Base-by-base conservation (phyloP, 2,329 filamentous ascomycete species). In the Didymella segeticola region DNA sequence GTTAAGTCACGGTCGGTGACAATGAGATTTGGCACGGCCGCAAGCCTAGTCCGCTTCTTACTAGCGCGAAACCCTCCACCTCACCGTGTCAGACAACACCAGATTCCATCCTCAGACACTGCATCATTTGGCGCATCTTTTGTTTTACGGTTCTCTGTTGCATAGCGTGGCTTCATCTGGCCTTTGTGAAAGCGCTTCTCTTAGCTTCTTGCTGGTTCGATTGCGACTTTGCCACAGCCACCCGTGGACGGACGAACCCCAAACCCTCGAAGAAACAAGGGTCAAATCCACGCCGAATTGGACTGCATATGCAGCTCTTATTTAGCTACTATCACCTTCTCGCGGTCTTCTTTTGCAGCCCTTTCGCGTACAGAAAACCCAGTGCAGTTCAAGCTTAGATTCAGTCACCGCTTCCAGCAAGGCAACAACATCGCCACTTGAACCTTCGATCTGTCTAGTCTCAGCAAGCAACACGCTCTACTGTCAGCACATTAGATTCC, bases 91-190 rank as follows among this genome's bases (percentile, higher is more conserved):
- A 47, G 37, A 47, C 36, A 46, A 14, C 20, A 9, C 34, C 23
- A 50, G 27, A 22, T 15, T 29, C 31, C 25, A 19, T 46, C 25
- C 23, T 25, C 43, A 14, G 27, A 14, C 34, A 30, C 46, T 46
- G 41, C 53, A 48, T 55, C 45, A 8, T 29, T 38, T 42, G 23
- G 26, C 33, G 20, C 45, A 26, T 58, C 26, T 42, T 27, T 56
- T 29, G 39, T 58, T 38, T 49, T 22, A 58, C 43, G n/a, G 42
- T 58, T 33, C 23, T n/a, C 26, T 55, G 53, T 57, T 69, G 68
- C 66, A 72, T 71, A 70, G 69, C 68, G 66, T 61, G 48, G 59
- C 56, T 64, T 69, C 58, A 60, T 59, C 48, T 55, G 56, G 49
- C 43, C 58, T 63, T 58, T 53, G 57, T 57, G 41, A 50, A 42